phyloP scores from a whole-genome alignment of 805 yeast species.

The Saturnispora quitensis region DNA sequence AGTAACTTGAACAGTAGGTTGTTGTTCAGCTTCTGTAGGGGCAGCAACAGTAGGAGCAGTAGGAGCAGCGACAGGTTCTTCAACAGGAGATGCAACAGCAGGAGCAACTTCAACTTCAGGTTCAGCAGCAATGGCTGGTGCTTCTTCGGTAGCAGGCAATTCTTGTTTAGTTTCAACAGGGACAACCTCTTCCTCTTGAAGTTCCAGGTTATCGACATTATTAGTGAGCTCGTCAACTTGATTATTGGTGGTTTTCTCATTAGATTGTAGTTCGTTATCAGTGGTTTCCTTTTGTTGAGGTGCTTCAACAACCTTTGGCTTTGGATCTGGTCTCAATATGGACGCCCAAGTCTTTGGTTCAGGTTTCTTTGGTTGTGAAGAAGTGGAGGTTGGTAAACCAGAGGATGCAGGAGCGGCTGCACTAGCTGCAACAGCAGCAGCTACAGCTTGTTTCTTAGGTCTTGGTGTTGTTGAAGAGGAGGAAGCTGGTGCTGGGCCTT shows the following conservation, averaged over 20 bases:
- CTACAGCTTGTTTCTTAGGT: slow-evolving; percentile 3
- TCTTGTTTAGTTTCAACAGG: background rate
- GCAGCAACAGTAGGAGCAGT: slow-evolving; percentile 1
- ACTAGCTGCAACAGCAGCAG: background rate
- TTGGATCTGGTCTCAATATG: slow-evolving; percentile 16
- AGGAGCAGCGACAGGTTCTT: slow-evolving; percentile 7
- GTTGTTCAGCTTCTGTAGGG: slow-evolving; percentile 7
- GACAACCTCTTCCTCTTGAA: slow-evolving; percentile 7
- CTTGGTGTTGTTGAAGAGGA: slow-evolving; percentile 14
- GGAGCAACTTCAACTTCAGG: slow-evolving; percentile 31
- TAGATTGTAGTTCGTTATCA: slow-evolving; percentile 4
- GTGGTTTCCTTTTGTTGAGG: slow-evolving; percentile 12
- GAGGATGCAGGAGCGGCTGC: slow-evolving; percentile 1
- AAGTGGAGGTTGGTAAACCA: background rate
- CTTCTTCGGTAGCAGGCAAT: slow-evolving; percentile 6
- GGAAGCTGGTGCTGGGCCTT: background rate
- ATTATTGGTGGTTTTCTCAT: background rate
- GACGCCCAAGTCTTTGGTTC: slow-evolving; percentile 19
- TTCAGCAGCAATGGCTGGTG: slow-evolving; percentile 8
- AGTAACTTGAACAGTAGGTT: slow-evolving; percentile 9
- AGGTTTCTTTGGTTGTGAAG: slow-evolving; percentile 16
- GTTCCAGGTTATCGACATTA: slow-evolving; percentile 1
- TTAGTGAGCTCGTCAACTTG: slow-evolving; percentile 3
- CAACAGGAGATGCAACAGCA: slow-evolving; percentile 8
- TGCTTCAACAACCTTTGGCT: slow-evolving; percentile 7